phyloP scores from a whole-genome alignment of 257 asterid genomes.

The Plantago elongata region DNA sequence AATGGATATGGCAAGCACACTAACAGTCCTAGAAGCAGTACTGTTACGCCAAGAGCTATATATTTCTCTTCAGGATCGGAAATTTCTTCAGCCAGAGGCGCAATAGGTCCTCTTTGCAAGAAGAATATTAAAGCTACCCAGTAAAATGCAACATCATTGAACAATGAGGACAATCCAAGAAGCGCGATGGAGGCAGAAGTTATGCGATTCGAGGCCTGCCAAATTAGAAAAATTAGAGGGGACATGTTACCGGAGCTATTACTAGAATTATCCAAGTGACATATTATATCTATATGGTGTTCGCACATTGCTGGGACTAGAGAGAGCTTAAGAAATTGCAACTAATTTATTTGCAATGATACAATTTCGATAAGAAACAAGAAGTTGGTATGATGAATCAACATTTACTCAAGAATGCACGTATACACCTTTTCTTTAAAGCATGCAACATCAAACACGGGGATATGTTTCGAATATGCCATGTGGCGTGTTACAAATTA shows the following conservation, averaged over 20 bases:
- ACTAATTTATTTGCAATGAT: no score
- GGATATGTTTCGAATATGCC: no score
- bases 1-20: constrained; percentile 93
- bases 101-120: constrained; percentile 93
- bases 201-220: constrained; percentile 69
- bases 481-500: no score
- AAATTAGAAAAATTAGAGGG: constrained; percentile 10
- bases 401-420: no score
- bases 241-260: not conserved
- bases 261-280: no score
- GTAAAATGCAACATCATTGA: constrained; percentile 82
- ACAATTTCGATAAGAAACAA: no score
- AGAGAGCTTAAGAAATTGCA: no score
- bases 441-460: no score
- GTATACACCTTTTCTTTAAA: no score
- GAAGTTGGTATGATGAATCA: no score
- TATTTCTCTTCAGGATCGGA: constrained; percentile 61
- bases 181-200: constrained; percentile 65
- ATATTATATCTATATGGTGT: no score
- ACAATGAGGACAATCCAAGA: constrained; percentile 72
- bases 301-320: no score
- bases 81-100: constrained; percentile 84
- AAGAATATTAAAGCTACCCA: constrained; percentile 92
- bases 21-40: constrained; percentile 67
- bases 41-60: constrained; percentile 48